Percentiles rank a stretch among this genome's conserved stretches.
These are phyloP conservation scores for Pholiota conissans DNA, from an alignment of 768 basidiomycete genomes.

Conservation along the genomic window DNA sequence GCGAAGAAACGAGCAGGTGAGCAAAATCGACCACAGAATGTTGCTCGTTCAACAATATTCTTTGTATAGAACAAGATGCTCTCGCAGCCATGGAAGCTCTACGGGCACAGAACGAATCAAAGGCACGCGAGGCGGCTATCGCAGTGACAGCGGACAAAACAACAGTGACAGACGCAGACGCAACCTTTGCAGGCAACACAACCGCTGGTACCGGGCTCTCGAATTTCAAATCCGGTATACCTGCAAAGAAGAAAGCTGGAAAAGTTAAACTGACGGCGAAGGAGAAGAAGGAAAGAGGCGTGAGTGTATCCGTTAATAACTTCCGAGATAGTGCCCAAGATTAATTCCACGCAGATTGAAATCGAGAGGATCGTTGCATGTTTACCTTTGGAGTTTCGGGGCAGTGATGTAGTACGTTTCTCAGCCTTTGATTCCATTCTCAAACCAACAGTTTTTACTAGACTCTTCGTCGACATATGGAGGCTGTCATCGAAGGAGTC, in stretches of 20 bases:
- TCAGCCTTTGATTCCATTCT: too few species aligned
- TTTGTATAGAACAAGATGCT: conserved; percentile 55
- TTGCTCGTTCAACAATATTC: neutral
- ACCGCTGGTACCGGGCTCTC: conserved; percentile 33
- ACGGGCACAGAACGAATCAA: conserved; percentile 35
- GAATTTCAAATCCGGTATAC: conserved; percentile 34
- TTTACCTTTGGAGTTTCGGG: conserved; percentile 88
- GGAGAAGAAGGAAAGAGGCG: conserved; percentile 82
- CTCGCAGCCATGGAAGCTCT: conserved; percentile 54
- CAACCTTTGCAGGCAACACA: conserved; percentile 40
- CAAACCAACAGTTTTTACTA: too few species aligned
- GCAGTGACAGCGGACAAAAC: conserved; percentile 37
- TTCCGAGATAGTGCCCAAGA: too few species aligned
- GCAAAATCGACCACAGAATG: conserved; percentile 3
- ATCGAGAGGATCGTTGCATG: conserved; percentile 73
- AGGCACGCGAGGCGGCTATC: conserved; percentile 33
- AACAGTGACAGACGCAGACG: conserved; percentile 39
- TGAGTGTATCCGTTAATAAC: conserved; percentile 28
- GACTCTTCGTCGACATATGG: conserved; percentile 77
- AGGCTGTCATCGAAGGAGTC: conserved; percentile 75
- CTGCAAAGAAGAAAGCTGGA: conserved; percentile 52
- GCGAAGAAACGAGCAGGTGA: conserved; percentile 63
- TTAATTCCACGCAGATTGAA: conserved; percentile 46
- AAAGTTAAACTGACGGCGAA: conserved; percentile 74
- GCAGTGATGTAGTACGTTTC: conserved; percentile 74